Evolutionary conservation across 257 asterid genomes (phyloP).

Genomic region (Lithospermum erythrorhizon): DNA sequence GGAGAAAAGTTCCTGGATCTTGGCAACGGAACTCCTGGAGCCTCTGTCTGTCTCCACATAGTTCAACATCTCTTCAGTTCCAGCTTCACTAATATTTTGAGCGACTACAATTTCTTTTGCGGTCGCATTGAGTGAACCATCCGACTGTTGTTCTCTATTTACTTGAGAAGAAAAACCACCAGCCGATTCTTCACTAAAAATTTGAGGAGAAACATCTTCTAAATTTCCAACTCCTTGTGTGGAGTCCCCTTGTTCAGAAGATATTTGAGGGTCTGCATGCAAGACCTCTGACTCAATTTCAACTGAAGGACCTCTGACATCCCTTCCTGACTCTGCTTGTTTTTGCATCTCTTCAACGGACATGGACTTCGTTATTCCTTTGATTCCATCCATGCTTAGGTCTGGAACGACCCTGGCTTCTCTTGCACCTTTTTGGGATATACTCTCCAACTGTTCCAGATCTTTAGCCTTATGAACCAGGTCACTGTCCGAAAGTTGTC

Average conservation of each 20-base stretch:
- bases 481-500: conserved; percentile 6
- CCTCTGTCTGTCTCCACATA: background rate
- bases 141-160: background rate
- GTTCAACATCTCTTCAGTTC: background rate
- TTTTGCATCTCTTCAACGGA: conserved; percentile 7
- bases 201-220: too few relatives aligned
- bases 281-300: conserved; percentile 15
- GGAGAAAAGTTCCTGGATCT: background rate
- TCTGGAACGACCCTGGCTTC: background rate
- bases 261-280: conserved; percentile 27
- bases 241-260: conserved; percentile 15
- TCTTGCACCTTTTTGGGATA: conserved; percentile 1
- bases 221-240: too few relatives aligned
- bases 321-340: conserved; percentile 12
- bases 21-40: background rate
- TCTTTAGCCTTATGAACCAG: conserved; percentile 12
- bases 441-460: conserved; percentile 2
- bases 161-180: too few relatives aligned
- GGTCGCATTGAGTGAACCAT: too few relatives aligned
- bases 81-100: background rate
- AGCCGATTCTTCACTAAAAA: too few relatives aligned
- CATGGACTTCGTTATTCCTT: background rate
- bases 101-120: background rate
- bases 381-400: conserved; percentile 5
- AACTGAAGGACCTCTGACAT: conserved; percentile 5